Percentiles rank a stretch among this genome's conserved stretches.
Evolutionary conservation across 1,284 basidiomycete species (phyloP).

Genomic region (Austroboletus niveus): DNA sequence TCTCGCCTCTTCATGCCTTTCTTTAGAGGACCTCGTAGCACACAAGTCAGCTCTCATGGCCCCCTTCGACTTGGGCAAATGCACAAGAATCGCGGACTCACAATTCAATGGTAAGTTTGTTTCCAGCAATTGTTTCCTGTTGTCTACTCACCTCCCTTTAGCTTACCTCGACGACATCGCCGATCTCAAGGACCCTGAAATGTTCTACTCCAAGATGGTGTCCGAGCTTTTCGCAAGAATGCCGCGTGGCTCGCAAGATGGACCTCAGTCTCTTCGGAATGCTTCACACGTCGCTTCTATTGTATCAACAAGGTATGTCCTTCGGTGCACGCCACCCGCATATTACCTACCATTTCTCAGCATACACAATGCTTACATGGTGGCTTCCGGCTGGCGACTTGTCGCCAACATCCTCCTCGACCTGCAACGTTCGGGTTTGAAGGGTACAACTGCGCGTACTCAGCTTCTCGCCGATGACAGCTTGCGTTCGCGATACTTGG

Average conservation of each 20-base stretch:
- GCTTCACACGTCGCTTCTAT: constrained; percentile 52
- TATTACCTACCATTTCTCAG: constrained; percentile 35
- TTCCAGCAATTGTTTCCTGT: neutral
- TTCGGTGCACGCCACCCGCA: constrained; percentile 2
- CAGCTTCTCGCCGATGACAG: constrained; percentile 49
- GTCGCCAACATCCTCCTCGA: constrained; percentile 53
- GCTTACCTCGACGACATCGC: constrained; percentile 66
- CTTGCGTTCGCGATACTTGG: constrained; percentile 59
- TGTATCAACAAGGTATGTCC: constrained; percentile 54
- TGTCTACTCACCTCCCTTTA: constrained; percentile 27
- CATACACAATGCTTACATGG: constrained; percentile 74
- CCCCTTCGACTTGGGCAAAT: constrained; percentile 62
- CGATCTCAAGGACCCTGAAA: constrained; percentile 57
- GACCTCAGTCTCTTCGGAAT: constrained; percentile 39
- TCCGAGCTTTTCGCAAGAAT: constrained; percentile 53
- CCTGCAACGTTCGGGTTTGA: constrained; percentile 50
- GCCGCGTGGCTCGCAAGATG: constrained; percentile 29
- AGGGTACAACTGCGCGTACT: constrained; percentile 48
- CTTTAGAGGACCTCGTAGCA: constrained; percentile 61
- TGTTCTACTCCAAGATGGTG: constrained; percentile 55
- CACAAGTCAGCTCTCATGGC: constrained; percentile 54
- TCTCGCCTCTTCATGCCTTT: constrained; percentile 8
- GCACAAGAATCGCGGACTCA: constrained; percentile 64
- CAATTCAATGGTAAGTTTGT: constrained; percentile 57
- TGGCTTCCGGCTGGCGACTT: constrained; percentile 73